Base-by-base conservation (phyloP, 1,139 yeast genomes). In the Lodderomyces margitis region DNA sequence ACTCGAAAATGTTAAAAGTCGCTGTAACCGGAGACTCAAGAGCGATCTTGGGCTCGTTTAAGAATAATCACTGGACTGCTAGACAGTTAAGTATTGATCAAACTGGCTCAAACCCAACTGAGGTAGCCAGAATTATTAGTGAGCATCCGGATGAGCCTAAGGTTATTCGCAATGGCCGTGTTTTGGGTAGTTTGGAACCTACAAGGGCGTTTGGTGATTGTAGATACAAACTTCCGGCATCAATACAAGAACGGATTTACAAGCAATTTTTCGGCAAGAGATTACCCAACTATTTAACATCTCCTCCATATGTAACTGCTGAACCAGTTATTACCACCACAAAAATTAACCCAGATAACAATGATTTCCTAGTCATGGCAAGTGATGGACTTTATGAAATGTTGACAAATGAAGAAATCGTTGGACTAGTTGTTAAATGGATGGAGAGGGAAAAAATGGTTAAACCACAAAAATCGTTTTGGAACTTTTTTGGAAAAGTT, bases 261-360 rank as follows among this genome's bases (percentile, higher is more conserved):
- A 75, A 83, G 47, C 84, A 83, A 56, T 84, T 88, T 53, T 91
- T 91, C 59, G 95, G 96, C 28, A 79, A 92, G 57, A 70, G 83
- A 45, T 79, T 87, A 38, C 97, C 98, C 3, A 78, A 80, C 40
- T 82, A 83, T 53, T 74, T 88, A 49, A 70, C 80, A 46, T 83
- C 96, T 1, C 98, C 99, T 5, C 99, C 99, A 0, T 92, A 92
- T 61, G 97, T 92, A 27, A 92, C 98, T 1, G 98, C 98, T 1
- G 91, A 84, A 58, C 99, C 99, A 0, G 96, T 84, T 21, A 75
- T 92, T 25, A 85, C 96, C 9, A 83, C 95, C 2, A 84, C 94
- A 10, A 79, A 82, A 55, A 78, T 94, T 38, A 73, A 74, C 42
- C 87, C 92, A 1, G 71, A 74, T 19, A 79, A 81, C 51, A 82